Evolutionary conservation across 2,329 filamentous ascomycete genomes (phyloP).

Genomic region (Colletotrichum tofieldiae): DNA sequence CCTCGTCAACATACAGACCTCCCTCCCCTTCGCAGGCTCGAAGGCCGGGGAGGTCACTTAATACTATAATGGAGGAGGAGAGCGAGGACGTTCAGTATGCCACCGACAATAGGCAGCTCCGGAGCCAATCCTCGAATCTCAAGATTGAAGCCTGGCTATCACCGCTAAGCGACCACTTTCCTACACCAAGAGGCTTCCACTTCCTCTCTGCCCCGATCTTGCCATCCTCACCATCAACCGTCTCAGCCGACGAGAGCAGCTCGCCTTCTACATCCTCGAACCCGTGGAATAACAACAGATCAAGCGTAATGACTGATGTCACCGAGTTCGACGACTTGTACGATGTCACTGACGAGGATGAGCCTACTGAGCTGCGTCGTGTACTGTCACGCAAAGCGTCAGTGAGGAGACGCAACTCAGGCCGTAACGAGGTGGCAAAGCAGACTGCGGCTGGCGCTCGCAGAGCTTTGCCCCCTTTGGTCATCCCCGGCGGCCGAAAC

Average conservation of each 20-base stretch:
- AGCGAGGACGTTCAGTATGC: slow-evolving; percentile 54
- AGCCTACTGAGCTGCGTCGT: slow-evolving; percentile 47
- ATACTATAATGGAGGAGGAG: slow-evolving; percentile 77
- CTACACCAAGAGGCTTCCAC: slow-evolving; percentile 78
- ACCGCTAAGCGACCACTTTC: slow-evolving; percentile 77
- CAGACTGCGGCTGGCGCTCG: slow-evolving; percentile 53
- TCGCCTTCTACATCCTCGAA: slow-evolving; percentile 71
- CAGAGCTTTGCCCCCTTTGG: slow-evolving; percentile 63
- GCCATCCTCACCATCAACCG: slow-evolving; percentile 72
- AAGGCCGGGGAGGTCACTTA: slow-evolving; percentile 69
- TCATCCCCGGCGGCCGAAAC: slow-evolving; percentile 64
- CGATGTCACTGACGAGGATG: slow-evolving; percentile 86
- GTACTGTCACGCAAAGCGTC: slow-evolving; percentile 48
- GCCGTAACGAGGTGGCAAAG: slow-evolving; percentile 18
- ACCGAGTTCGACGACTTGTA: slow-evolving; percentile 91
- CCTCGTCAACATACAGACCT: slow-evolving; percentile 61
- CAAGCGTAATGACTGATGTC: slow-evolving; percentile 74
- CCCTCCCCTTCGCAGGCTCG: slow-evolving; percentile 70
- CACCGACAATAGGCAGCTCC: slow-evolving; percentile 46
- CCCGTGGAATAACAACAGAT: slow-evolving; percentile 73
- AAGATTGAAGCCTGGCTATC: slow-evolving; percentile 73
- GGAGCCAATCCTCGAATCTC: slow-evolving; percentile 57
- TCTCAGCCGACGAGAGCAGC: slow-evolving; percentile 65
- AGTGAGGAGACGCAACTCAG: slow-evolving; percentile 62
- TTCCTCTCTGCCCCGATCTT: slow-evolving; percentile 76